A percentile compares a stretch with the other conserved stretches of the same genome.
Evolutionary conservation across 768 basidiomycete species (phyloP).

Genomic region (Lenzites betulinus): DNA sequence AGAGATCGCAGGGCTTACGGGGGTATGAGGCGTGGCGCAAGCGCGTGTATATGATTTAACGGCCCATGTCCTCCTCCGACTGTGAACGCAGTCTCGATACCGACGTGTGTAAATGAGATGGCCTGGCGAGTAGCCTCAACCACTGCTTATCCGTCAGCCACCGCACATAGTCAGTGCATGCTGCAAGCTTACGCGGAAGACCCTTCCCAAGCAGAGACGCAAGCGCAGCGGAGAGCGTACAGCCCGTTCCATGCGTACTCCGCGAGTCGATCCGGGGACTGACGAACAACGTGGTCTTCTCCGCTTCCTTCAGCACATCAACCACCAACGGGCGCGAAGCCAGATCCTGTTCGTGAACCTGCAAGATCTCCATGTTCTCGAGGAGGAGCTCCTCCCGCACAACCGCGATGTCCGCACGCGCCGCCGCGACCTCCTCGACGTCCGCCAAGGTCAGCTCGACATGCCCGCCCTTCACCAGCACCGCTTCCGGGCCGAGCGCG

Average conservation of each 20-base stretch:
- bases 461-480: conserved; percentile 89
- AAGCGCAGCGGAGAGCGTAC: conserved; percentile 85
- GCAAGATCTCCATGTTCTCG: conserved; percentile 68
- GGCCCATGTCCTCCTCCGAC: conserved; percentile 83
- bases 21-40: conserved; percentile 50
- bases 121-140: conserved; percentile 60
- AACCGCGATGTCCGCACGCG: conserved; percentile 39
- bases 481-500: conserved; percentile 50
- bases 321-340: conserved; percentile 48
- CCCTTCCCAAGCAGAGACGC: conserved; percentile 65
- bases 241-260: conserved; percentile 91
- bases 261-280: conserved; percentile 63
- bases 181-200: conserved; percentile 37
- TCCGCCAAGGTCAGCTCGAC: conserved; percentile 49
- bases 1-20: conserved; percentile 47
- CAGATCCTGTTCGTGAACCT: conserved; percentile 28
- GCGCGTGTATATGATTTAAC: conserved; percentile 79
- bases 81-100: conserved; percentile 65
- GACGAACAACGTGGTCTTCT: conserved; percentile 51
- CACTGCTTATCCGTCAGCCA: conserved; percentile 38
- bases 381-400: conserved; percentile 47
- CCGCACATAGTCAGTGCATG: background rate
- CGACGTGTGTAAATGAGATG: conserved; percentile 70
- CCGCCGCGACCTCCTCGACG: conserved; percentile 36
- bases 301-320: conserved; percentile 56